These are phyloP conservation scores for Podospora anserina DNA, from an alignment of 495 filamentous ascomycete genomes.

Conservation along the genomic window DNA sequence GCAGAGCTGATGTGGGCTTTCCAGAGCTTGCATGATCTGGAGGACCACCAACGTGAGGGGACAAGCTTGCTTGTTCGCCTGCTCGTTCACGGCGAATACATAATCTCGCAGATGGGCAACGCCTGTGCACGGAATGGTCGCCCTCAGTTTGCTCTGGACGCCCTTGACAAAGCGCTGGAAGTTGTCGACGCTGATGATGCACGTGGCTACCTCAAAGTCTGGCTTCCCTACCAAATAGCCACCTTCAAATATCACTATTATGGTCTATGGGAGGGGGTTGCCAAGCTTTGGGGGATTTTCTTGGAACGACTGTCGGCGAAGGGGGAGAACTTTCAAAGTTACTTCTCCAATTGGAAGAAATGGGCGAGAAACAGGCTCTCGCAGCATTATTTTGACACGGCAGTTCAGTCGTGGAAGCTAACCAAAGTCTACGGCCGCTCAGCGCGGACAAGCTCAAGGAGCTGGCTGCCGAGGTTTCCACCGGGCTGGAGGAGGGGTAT, in stretches of 20 bases:
- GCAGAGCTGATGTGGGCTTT: constrained; percentile 2
- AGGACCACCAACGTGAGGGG: neutral
- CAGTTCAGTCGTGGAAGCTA: constrained; percentile 10
- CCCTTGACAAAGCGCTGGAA: constrained; percentile 11
- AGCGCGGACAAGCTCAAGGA: constrained; percentile 15
- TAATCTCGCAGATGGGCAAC: constrained; percentile 2
- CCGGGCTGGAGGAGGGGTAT: constrained; percentile 13
- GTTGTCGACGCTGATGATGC: constrained; percentile 14
- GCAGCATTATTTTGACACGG: constrained; percentile 16
- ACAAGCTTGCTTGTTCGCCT: constrained; percentile 3
- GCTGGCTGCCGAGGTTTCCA: constrained; percentile 14
- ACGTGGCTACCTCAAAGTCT: constrained; percentile 2
- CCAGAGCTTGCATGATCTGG: neutral
- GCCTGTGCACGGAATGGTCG: constrained; percentile 11
- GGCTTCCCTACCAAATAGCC: constrained; percentile 10
- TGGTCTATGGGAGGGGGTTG: constrained; percentile 10
- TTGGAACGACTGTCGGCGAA: constrained; percentile 3
- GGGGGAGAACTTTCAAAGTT: neutral
- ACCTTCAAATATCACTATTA: constrained; percentile 12
- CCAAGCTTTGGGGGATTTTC: constrained; percentile 6
- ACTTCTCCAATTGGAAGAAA: neutral
- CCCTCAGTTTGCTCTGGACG: constrained; percentile 14
- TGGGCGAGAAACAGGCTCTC: constrained; percentile 9
- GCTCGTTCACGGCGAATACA: neutral
- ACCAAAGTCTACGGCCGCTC: neutral